phyloP scores from a whole-genome alignment of 306 rosid species.

The Gastrolobium villosum region DNA sequence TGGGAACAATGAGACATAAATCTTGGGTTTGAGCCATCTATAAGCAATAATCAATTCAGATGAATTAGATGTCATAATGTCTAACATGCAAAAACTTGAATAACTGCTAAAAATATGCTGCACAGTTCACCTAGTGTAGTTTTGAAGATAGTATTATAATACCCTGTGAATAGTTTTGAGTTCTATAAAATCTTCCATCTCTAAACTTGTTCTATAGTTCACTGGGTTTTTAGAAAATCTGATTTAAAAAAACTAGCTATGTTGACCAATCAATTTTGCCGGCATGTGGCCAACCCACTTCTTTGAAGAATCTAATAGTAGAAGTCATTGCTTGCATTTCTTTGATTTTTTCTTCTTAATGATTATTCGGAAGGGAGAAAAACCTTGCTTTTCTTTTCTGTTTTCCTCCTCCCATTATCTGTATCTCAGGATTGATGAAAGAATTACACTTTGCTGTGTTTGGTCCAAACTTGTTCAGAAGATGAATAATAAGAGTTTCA shows the following conservation, averaged over 20 bases:
- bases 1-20: not conserved
- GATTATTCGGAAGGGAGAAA: conserved; percentile 5
- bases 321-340: conserved; percentile 5
- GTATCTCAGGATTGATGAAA: conserved; percentile 14
- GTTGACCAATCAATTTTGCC: conserved; percentile 3
- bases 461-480: conserved; percentile 34
- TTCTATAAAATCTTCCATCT: conserved; percentile 1
- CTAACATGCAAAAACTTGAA: conserved; percentile 11
- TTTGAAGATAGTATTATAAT: not conserved
- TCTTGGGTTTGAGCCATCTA: conserved; percentile 18
- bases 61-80: conserved; percentile 27
- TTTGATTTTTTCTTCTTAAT: not conserved
- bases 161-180: not conserved
- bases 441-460: not conserved
- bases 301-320: conserved; percentile 10
- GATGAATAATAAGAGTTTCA: conserved; percentile 12
- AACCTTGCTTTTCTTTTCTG: not conserved
- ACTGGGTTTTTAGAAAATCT: conserved; percentile 4
- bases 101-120: conserved; percentile 13
- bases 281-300: not conserved
- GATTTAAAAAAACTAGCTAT: not conserved
- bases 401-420: not conserved
- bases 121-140: not conserved
- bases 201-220: not conserved
- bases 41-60: conserved; percentile 14